phyloP scores from a whole-genome alignment of 768 basidiomycete genomes.

The Leucosporidium scottii region DNA sequence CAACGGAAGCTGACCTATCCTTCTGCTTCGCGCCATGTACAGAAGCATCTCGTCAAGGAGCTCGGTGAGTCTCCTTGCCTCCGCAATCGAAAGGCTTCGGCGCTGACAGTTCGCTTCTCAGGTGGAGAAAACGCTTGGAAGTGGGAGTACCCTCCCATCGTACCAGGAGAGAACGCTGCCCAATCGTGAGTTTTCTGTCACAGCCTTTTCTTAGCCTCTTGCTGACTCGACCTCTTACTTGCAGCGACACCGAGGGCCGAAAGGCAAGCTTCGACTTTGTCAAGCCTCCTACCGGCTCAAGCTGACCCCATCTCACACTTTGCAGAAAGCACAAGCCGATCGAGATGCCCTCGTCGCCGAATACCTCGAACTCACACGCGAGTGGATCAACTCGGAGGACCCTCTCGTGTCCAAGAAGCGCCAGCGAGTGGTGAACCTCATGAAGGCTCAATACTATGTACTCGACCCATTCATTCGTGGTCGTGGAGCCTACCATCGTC shows the following conservation, averaged over 20 bases:
- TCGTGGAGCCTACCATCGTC: conserved; percentile 24
- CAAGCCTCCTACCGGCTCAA: not conserved
- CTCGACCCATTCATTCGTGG: conserved; percentile 33
- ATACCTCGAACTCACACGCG: conserved; percentile 24
- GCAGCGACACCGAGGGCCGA: conserved; percentile 15
- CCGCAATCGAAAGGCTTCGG: no score
- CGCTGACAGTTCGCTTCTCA: no score
- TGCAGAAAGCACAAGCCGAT: conserved; percentile 7
- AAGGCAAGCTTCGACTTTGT: not conserved
- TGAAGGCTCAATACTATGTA: conserved; percentile 31
- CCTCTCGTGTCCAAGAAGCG: conserved; percentile 7
- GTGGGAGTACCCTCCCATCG: conserved; percentile 33
- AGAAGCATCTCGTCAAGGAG: conserved; percentile 30
- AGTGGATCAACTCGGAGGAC: conserved; percentile 21
- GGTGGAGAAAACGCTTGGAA: conserved; percentile 10
- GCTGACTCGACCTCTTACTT: not conserved
- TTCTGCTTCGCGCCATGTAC: not conserved
- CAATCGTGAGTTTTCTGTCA: conserved; percentile 7
- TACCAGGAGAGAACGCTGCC: conserved; percentile 29
- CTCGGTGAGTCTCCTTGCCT: conserved; percentile 18
- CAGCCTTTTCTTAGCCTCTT: no score
- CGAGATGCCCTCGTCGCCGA: conserved; percentile 18
- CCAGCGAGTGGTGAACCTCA: conserved; percentile 12
- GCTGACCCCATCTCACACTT: no score
- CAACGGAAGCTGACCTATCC: no score